Conservation (phyloP, 129 eudicot genomes). For the Ambrosia trifida region DNA sequence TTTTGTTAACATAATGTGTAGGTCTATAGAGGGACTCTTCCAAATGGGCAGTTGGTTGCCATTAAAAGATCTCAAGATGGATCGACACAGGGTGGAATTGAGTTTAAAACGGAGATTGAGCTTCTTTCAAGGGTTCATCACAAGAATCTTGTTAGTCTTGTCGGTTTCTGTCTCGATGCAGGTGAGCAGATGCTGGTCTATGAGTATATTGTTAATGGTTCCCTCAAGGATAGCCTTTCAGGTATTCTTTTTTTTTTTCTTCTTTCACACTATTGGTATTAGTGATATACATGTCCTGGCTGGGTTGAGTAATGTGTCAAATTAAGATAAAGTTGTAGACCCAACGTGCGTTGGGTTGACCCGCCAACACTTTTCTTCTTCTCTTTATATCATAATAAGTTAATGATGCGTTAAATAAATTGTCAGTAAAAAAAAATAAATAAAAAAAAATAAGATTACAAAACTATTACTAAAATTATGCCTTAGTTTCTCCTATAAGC, state of each 20-base stretch:
- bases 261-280: background rate
- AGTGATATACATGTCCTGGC: too few relatives aligned
- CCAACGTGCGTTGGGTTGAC: too few relatives aligned
- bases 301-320: too few relatives aligned
- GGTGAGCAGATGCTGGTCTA: constrained; percentile 83
- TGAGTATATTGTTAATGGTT: constrained; percentile 78
- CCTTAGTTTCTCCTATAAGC: too few relatives aligned
- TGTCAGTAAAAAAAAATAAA: too few relatives aligned
- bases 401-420: too few relatives aligned
- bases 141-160: constrained; percentile 80
- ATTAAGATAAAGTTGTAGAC: too few relatives aligned
- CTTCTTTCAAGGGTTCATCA: constrained; percentile 97
- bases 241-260: constrained; percentile 47
- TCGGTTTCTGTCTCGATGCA: constrained; percentile 80
- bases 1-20: constrained; percentile 25
- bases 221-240: constrained; percentile 78
- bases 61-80: constrained; percentile 80
- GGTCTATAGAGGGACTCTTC: constrained; percentile 89
- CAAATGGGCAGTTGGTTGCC: constrained; percentile 71
- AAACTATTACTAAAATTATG: too few relatives aligned
- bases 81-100: constrained; percentile 76
- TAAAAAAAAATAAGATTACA: too few relatives aligned
- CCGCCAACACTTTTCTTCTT: too few relatives aligned
- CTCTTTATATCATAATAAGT: too few relatives aligned
- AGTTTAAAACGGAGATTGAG: constrained; percentile 97